Percentiles rank a stretch among this genome's conserved stretches.
Conservation (phyloP, 1,284 basidiomycete genomes). For the Fomitopsis schrenkii region DNA sequence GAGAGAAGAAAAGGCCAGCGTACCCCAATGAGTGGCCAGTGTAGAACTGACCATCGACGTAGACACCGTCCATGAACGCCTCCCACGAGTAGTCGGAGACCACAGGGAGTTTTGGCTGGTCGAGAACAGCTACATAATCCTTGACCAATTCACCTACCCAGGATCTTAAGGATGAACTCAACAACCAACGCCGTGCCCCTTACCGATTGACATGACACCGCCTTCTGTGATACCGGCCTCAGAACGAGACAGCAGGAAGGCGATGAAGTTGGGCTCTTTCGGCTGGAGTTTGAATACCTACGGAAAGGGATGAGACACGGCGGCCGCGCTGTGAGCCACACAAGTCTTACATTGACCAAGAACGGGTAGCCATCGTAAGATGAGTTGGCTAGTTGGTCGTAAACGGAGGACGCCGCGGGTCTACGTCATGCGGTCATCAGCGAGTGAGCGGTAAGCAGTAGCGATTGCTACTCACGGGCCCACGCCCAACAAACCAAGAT, state of each 20-base stretch:
- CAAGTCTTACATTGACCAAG: conserved; percentile 15
- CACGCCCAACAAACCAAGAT: conserved; percentile 16
- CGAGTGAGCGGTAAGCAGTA: background rate
- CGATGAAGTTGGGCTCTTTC: conserved; percentile 15
- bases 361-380: conserved; percentile 12
- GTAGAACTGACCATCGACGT: conserved; percentile 14
- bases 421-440: background rate
- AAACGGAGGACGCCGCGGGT: conserved; percentile 5
- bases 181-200: background rate
- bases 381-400: background rate
- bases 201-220: conserved; percentile 22
- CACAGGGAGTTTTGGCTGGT: conserved; percentile 9
- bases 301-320: background rate
- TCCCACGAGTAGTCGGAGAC: conserved; percentile 6
- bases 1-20: background rate
- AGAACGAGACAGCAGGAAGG: conserved; percentile 18
- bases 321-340: background rate
- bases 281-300: conserved; percentile 19
- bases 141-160: conserved; percentile 1
- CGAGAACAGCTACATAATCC: background rate
- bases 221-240: conserved; percentile 16
- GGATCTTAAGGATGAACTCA: background rate
- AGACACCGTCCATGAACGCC: conserved; percentile 16
- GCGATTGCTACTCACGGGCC: conserved; percentile 9
- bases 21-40: conserved; percentile 9